Evolutionary conservation across 2,329 filamentous ascomycete species (phyloP), one percentile per base, ranked within the genome.

Genomic region (Venturia asperata): DNA sequence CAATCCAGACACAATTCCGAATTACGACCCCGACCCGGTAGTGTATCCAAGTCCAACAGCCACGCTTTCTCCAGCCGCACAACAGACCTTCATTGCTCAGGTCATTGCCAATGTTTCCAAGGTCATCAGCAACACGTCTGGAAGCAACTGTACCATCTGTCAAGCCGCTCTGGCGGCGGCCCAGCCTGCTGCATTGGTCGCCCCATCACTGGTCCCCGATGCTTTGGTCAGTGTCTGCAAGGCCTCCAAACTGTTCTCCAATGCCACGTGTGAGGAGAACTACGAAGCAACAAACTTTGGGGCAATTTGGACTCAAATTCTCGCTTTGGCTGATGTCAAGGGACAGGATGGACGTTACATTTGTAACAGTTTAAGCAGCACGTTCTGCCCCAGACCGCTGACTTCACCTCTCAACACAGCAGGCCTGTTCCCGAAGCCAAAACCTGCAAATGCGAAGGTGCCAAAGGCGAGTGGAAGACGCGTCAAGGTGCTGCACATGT

Each of bases 331-430:
- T 9, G 78, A 85, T 70, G 76, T 85, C 10, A 74, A 74, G 24
- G 83, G 82, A 10, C 74, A 80, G 2, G 84, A 86, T 70, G 84
- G 83, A 5, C 74, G 78, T 64, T 84, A 83, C 67, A 85, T 86
- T 58, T 86, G 83, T 74, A 78, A 80, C 67, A 78, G 74, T 19
- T 68, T 85, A 5, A 79, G 76, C 63, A 77, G 71, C 39, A 76
- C 68, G 5, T 83, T 80, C 69, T 86, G 84, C 69, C 71, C 76
- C 0, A 69, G 71, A 15, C 83, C 83, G 6, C 70, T 70, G 0
- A 79, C 81, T 2, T 73, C 74, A 7, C 75, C 78, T 0, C 71
- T 82, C 39, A 77, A 82, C 67, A 79, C 75, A 1, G 77, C 77
- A 0, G 67, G 68, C 2, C 68, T 80, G 5, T 86, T 85, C 65